Base-by-base conservation (phyloP, 2,329 filamentous ascomycete species). In the Daldinia eschscholtzii region DNA sequence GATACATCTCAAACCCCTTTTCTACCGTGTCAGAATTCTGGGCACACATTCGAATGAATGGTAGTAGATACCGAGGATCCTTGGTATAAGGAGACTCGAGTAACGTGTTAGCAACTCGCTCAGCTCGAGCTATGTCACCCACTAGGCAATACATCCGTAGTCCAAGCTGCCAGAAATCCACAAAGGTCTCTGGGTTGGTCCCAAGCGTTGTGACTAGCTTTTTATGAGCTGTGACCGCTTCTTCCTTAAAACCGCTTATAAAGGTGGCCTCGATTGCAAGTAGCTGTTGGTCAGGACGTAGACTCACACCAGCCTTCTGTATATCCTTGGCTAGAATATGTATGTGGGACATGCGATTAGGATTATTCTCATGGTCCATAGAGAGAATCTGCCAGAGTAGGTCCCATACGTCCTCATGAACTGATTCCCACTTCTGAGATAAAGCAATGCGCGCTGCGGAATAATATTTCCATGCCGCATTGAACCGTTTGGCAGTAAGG, bases 261-360 rank as follows among this genome's bases (percentile, higher is more conserved):
- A 92, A 90, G 44, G 92, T 82, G 64, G 91, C 88, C 75, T 93
- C 89, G 35, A 94, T 88, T 35, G 89, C 89, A 30, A 91, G 80
- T 18, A 94, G 80, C 70, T 89, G 87, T 73, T 92, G 90, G 2
- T 82, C 77, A 3, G 85, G 83, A 12, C 80, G 83, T 59, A 94
- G 80, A 0, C 82, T 72, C 56, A 87, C 82, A 6, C 87, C 88
- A 18, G 87, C 85, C 4, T 85, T 83, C 62, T 84, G 83, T 83
- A 93, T 91, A 75, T 94, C 92, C 73, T 89, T 85, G 4, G 88
- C 84, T 2, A 95, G 82, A 35, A 83, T 80, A 65, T 87, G 87
- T 33, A 93, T 79, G 74, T 91, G 90, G 5, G 84, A 80, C 76
- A 91, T 84, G 33, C 89, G 86, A 70, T 88, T 83, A 50, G 85